phyloP scores from a whole-genome alignment of 495 filamentous ascomycete species.

The Lophium mytilinum region DNA sequence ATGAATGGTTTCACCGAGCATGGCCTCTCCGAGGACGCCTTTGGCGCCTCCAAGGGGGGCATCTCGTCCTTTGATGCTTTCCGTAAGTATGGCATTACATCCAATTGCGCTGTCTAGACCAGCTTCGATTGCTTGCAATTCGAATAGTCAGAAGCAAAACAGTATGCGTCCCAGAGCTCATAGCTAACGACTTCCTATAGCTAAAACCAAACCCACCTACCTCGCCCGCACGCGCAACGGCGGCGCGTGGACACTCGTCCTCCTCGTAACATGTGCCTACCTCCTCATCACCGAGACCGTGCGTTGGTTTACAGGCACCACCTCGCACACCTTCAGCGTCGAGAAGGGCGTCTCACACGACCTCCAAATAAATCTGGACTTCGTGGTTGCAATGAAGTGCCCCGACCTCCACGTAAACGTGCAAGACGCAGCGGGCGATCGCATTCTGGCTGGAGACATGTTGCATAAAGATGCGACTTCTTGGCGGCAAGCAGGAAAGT shows the following conservation, averaged over 20 bases:
- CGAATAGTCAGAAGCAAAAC: not conserved
- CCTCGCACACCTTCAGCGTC: slow-evolving; percentile 83
- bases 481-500: slow-evolving; percentile 76
- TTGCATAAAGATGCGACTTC: slow-evolving; percentile 68
- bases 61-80: slow-evolving; percentile 94
- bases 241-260: slow-evolving; percentile 84
- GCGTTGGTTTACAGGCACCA: slow-evolving; percentile 75
- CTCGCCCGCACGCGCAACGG: slow-evolving; percentile 71
- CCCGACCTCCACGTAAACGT: slow-evolving; percentile 88
- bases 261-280: slow-evolving; percentile 60
- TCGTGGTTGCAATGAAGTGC: slow-evolving; percentile 88
- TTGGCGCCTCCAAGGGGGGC: slow-evolving; percentile 60
- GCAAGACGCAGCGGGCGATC: slow-evolving; percentile 88
- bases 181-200: slow-evolving; percentile 37
- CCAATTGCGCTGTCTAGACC: not conserved
- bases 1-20: slow-evolving; percentile 69
- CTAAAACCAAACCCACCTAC: slow-evolving; percentile 94
- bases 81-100: slow-evolving; percentile 50
- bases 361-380: slow-evolving; percentile 91
- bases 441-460: slow-evolving; percentile 71
- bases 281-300: slow-evolving; percentile 69
- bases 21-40: slow-evolving; percentile 66
- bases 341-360: slow-evolving; percentile 84
- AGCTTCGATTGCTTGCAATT: not conserved
- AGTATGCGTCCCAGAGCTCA: not conserved